Base-by-base conservation (phyloP, 2,329 filamentous ascomycete genomes). In the Fusarium tjaetaba region DNA sequence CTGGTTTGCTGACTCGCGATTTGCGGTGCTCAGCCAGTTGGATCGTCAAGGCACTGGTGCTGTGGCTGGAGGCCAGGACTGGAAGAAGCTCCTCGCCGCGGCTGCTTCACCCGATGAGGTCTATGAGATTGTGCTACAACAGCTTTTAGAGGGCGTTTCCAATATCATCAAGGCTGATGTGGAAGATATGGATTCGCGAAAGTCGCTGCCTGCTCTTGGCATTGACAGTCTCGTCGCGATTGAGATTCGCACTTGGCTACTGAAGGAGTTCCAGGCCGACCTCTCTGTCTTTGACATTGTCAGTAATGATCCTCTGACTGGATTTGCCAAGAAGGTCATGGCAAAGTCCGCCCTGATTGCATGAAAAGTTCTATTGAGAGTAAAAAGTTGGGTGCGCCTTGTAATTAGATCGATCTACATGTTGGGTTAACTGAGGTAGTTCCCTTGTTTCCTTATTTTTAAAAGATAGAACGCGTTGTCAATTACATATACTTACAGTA, bases 321-420 rank as follows among this genome's bases (percentile, higher is more conserved):
- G 52, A 55, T 55, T 55, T 55, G 26, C 34, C 2, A 55, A 42
- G 26, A 55, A 55, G 36, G 52, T 55, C 6, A 42, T 55, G 20
- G 52, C 36, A 18, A 55, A 55, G 22, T 55, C 26, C 10, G 26
- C 26, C 1, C 20, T 42, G 8, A 30, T 20, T 14, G 36, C 36
- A 7, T 55, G 5, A 20, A 28, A 2, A 13, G 20, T 1, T 2
- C 8, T 8, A 2, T 26, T 0, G 3, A 11, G 0, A 2, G 3
- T 22, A 2, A 39, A 26, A 53, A 13, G 18, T 13, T 38, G 5
- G 2, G 4, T 1, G 5, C 18, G 1, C 1, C 7, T 3, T 20
- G 2, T 2, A 0, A 1, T 6, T 1, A 4, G 4, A 38, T 13
- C 6, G 2, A 15, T 32, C 13, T 32, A 32, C 4, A 32, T 14